Conservation (phyloP, 805 yeast species). For the Jamesozyma jinghongensis region DNA sequence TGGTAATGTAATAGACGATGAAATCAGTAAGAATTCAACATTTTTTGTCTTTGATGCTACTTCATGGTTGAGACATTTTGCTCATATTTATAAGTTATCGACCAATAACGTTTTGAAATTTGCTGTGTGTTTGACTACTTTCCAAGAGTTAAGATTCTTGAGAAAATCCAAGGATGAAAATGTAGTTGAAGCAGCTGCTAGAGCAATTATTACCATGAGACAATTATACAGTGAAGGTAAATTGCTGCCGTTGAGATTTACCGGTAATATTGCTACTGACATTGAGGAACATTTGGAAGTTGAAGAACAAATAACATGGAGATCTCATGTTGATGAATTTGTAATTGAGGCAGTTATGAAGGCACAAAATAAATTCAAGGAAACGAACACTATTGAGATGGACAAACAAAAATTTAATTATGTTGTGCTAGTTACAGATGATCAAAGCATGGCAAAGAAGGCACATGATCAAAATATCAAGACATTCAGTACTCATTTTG, state of each 20-base stretch:
- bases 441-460: slow-evolving; percentile 59
- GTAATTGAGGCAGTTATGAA: slow-evolving; percentile 43
- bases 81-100: slow-evolving; percentile 60
- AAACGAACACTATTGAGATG: not conserved
- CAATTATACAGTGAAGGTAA: slow-evolving; percentile 51
- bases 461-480: slow-evolving; percentile 32
- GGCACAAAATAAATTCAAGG: slow-evolving; percentile 11
- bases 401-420: slow-evolving; percentile 38
- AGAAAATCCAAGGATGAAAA: slow-evolving; percentile 64
- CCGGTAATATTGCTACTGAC: slow-evolving; percentile 59
- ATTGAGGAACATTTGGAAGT: slow-evolving; percentile 66
- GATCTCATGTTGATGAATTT: slow-evolving; percentile 62
- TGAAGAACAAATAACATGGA: slow-evolving; percentile 65
- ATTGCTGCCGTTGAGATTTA: slow-evolving; percentile 53
- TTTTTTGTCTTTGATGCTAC: slow-evolving; percentile 65
- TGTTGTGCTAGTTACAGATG: slow-evolving; percentile 64
- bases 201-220: slow-evolving; percentile 67
- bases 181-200: slow-evolving; percentile 69
- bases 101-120: slow-evolving; percentile 49
- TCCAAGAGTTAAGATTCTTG: slow-evolving; percentile 65
- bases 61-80: slow-evolving; percentile 75
- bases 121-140: slow-evolving; percentile 64
- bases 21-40: slow-evolving; percentile 48
- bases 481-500: slow-evolving; percentile 28
- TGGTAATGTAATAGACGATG: not conserved